Evolutionary conservation across 441 rosid genomes (phyloP).

Genomic region (Gossypium trilobum): DNA sequence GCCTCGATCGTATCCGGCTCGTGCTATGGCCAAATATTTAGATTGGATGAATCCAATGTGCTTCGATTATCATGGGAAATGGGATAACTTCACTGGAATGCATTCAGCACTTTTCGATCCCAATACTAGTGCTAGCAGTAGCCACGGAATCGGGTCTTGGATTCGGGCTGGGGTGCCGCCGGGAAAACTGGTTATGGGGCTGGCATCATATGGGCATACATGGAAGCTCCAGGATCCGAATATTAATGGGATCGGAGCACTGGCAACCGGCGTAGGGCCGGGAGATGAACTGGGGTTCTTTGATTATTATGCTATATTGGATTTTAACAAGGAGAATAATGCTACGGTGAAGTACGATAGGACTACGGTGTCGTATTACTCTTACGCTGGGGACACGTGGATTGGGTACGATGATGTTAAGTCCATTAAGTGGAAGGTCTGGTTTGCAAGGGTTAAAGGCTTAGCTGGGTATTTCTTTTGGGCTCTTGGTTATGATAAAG

Average conservation of each 20-base stretch:
- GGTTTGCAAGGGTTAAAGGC: conserved; percentile 23
- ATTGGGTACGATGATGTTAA: conserved; percentile 35
- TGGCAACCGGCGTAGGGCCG: conserved; percentile 26
- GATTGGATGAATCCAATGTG: conserved; percentile 53
- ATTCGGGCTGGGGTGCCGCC: conserved; percentile 28
- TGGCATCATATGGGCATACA: conserved; percentile 33
- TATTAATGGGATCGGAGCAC: conserved; percentile 30
- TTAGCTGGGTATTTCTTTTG: conserved; percentile 45
- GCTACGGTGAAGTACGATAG: conserved; percentile 20
- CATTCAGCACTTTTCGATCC: conserved; percentile 33
- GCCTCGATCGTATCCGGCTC: conserved; percentile 28
- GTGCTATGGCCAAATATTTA: conserved; percentile 16
- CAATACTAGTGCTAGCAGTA: conserved; percentile 24
- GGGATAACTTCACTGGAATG: conserved; percentile 38
- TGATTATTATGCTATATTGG: conserved; percentile 19
- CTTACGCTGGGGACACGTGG: conserved; percentile 27
- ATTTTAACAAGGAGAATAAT: conserved; percentile 17
- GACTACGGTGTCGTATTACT: conserved; percentile 25
- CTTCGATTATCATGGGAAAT: conserved; percentile 38
- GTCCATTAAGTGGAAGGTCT: conserved; percentile 26
- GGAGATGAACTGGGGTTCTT: conserved; percentile 20
- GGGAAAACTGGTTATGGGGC: conserved; percentile 33
- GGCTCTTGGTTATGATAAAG: conserved; percentile 26
- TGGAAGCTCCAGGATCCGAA: conserved; percentile 27
- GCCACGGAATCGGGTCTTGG: conserved; percentile 38